phyloP scores from a whole-genome alignment of 1,139 yeast species.

The Taiozyma sp. region DNA sequence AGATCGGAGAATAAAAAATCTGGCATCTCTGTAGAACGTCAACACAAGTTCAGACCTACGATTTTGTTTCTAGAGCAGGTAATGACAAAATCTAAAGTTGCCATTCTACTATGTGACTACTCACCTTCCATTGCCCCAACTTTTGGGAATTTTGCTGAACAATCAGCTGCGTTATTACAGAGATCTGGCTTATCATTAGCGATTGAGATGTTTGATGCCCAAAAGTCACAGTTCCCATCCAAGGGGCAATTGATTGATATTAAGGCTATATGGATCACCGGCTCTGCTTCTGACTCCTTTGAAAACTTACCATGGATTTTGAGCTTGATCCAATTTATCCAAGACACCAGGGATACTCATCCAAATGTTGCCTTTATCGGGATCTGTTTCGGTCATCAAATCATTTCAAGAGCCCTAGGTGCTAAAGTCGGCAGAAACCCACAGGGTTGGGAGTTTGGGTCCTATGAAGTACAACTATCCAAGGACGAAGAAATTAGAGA shows the following conservation, averaged over 20 bases:
- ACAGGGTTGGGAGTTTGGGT: constrained; percentile 72
- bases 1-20: not conserved
- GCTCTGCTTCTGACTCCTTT: constrained; percentile 59
- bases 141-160: constrained; percentile 51
- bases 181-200: constrained; percentile 15
- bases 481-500: constrained; percentile 25
- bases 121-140: constrained; percentile 29
- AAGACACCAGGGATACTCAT: constrained; percentile 20
- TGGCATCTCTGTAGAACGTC: too few species aligned
- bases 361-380: constrained; percentile 44
- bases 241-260: constrained; percentile 29
- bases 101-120: constrained; percentile 43
- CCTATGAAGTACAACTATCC: constrained; percentile 45
- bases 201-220: constrained; percentile 40
- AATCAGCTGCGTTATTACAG: constrained; percentile 31
- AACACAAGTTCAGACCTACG: too few species aligned
- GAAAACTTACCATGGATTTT: constrained; percentile 50
- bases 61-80: too few species aligned
- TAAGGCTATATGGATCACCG: constrained; percentile 52
- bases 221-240: constrained; percentile 35
- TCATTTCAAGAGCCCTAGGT: constrained; percentile 62
- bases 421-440: constrained; percentile 50
- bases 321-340: constrained; percentile 39
- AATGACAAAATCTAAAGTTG: constrained; percentile 25
- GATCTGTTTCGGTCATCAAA: constrained; percentile 86